Conservation (phyloP, 1,284 basidiomycete species). For the Rhodotorula sp. region DNA sequence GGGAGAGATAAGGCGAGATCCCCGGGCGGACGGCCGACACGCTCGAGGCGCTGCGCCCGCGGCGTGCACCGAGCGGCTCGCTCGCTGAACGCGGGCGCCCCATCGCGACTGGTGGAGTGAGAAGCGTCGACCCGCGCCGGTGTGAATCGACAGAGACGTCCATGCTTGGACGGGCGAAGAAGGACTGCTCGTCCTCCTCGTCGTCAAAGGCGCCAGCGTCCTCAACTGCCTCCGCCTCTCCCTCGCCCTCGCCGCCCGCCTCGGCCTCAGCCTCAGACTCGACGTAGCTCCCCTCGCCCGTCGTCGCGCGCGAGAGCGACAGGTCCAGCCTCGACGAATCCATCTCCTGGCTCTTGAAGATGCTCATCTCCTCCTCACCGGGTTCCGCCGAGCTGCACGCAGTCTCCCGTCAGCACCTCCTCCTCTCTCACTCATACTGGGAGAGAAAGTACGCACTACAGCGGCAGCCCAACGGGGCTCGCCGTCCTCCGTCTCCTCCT, state of each 20-base stretch:
- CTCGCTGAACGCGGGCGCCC: slow-evolving; percentile 23
- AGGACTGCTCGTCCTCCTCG: slow-evolving; percentile 5
- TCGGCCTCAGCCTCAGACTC: slow-evolving; percentile 3
- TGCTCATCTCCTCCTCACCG: slow-evolving; percentile 29
- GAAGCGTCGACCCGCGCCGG: background rate
- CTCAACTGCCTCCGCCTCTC: background rate
- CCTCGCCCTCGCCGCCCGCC: background rate
- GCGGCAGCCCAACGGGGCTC: slow-evolving; percentile 30
- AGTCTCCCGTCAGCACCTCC: background rate
- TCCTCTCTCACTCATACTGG: too few relatives aligned
- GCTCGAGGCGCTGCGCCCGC: background rate
- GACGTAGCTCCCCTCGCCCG: slow-evolving; percentile 1
- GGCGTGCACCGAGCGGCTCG: slow-evolving; percentile 14
- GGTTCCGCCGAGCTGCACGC: slow-evolving; percentile 20
- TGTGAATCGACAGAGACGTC: slow-evolving; percentile 9
- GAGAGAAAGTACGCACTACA: slow-evolving; percentile 19
- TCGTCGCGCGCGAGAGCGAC: background rate
- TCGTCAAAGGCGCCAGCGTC: background rate
- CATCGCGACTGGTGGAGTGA: background rate
- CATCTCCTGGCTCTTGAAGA: slow-evolving; percentile 22
- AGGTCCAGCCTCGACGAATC: slow-evolving; percentile 6
- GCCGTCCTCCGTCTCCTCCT: slow-evolving; percentile 24
- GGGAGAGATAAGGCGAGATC: slow-evolving; percentile 6
- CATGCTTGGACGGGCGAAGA: slow-evolving; percentile 1
- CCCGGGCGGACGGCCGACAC: background rate